These are phyloP conservation scores for Drosera capensis DNA, from an alignment of 148 eudicot species.

Conservation along the genomic window DNA sequence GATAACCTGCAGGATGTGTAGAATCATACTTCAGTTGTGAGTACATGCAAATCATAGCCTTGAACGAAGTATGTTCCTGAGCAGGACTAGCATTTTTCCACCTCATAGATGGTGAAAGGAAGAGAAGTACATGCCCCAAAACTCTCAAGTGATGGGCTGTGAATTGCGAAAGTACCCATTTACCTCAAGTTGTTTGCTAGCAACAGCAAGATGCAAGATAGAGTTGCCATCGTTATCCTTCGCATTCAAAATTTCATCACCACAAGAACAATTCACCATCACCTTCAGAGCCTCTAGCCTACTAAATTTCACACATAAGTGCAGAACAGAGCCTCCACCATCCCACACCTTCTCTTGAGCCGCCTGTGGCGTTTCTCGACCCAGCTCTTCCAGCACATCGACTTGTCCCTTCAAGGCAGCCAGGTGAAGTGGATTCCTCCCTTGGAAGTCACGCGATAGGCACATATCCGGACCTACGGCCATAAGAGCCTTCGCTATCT, in stretches of 20 bases:
- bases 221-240: constrained; percentile 10
- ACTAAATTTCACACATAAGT: constrained; percentile 10
- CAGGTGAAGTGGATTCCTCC: constrained; percentile 25
- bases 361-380: not conserved
- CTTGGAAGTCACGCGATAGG: constrained; percentile 12
- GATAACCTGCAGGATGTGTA: constrained; percentile 4
- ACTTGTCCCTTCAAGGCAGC: constrained; percentile 13
- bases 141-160: not conserved
- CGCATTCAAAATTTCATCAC: constrained; percentile 2
- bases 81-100: too few species aligned
- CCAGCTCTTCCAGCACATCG: constrained; percentile 5
- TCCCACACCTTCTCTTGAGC: constrained; percentile 1
- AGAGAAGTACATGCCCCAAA: not conserved
- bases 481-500: constrained; percentile 10
- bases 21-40: not conserved
- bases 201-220: constrained; percentile 11
- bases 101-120: not conserved
- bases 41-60: too few species aligned
- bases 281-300: constrained; percentile 1
- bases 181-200: constrained; percentile 6
- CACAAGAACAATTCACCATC: not conserved
- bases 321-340: constrained; percentile 5
- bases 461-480: constrained; percentile 10
- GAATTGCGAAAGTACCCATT: not conserved
- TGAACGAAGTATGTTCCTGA: too few species aligned